Percentiles rank a stretch among this genome's conserved stretches.
Evolutionary conservation across 2,329 filamentous ascomycete species (phyloP).

Genomic region (Allantophomopsis lycopodina): DNA sequence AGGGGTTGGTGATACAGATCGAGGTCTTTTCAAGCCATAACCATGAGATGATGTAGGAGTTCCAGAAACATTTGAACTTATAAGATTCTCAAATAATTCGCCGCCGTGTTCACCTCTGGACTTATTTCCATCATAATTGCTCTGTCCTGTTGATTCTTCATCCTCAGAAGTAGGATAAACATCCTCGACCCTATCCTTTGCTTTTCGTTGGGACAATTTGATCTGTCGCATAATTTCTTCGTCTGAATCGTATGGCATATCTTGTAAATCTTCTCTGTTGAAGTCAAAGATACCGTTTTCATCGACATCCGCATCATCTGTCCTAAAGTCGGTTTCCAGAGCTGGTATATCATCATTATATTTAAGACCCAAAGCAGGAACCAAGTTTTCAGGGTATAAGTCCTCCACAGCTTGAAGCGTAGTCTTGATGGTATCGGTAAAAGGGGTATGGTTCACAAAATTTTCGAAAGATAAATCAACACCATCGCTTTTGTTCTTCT

Average conservation of each 20-base stretch:
- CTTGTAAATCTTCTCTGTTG: constrained; percentile 27
- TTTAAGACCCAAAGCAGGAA: constrained; percentile 26
- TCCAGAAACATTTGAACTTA: too few species aligned
- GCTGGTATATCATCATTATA: constrained; percentile 6
- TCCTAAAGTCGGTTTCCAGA: constrained; percentile 1
- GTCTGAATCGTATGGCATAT: constrained; percentile 36
- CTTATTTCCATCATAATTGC: too few species aligned
- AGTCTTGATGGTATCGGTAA: constrained; percentile 54
- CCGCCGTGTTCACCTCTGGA: too few species aligned
- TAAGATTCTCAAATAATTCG: too few species aligned
- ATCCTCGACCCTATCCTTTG: constrained; percentile 7
- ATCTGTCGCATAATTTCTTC: constrained; percentile 28
- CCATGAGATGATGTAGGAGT: too few species aligned
- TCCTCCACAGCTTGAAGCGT: constrained; percentile 76
- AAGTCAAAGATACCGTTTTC: constrained; percentile 39
- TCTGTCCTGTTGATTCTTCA: neutral
- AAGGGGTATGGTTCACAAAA: constrained; percentile 42
- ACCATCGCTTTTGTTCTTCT: constrained; percentile 35
- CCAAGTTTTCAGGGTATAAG: constrained; percentile 58
- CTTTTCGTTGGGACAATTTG: constrained; percentile 11
- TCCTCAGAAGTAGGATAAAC: neutral
- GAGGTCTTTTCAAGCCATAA: neutral
- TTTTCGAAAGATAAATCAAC: constrained; percentile 43
- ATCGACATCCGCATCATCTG: constrained; percentile 36
- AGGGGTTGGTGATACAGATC: neutral